Percentiles rank a stretch among this genome's conserved stretches.
Conservation (phyloP, 106 monocot species). For the Alisma plantagoaquatica region DNA sequence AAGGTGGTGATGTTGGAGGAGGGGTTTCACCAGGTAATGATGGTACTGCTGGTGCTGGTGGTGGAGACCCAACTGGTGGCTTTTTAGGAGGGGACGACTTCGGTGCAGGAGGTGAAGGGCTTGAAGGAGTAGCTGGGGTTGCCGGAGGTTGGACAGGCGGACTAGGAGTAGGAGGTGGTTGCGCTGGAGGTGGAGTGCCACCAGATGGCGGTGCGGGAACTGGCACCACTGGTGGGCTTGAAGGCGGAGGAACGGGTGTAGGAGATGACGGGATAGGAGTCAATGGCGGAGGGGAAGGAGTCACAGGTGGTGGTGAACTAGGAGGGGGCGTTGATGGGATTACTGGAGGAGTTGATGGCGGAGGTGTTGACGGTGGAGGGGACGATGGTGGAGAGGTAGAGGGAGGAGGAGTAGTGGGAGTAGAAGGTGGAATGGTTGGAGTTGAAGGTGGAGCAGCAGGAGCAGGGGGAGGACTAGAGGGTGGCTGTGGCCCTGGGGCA, state of each 20-base stretch:
- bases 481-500: too few species aligned
- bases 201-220: slow-evolving; percentile 6
- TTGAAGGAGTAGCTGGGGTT: neutral
- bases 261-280: slow-evolving; percentile 4
- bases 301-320: neutral
- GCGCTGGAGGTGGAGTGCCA: neutral
- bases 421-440: neutral
- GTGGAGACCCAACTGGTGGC: neutral
- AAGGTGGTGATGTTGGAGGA: slow-evolving; percentile 2
- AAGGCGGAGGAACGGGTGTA: slow-evolving; percentile 1
- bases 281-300: slow-evolving; percentile 5
- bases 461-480: neutral
- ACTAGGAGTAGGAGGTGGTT: neutral
- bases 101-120: neutral
- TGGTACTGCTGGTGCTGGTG: slow-evolving; percentile 2
- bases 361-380: neutral
- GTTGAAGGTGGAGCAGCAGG: neutral
- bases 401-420: neutral
- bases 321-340: too few species aligned
- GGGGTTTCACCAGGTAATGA: neutral
- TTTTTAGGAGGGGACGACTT: neutral
- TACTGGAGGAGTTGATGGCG: slow-evolving; percentile 1
- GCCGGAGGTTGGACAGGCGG: neutral
- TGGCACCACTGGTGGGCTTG: slow-evolving; percentile 5
- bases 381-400: slow-evolving; percentile 8